Base-by-base conservation (phyloP, 805 yeast species). In the Wickerhamiella musiphila region DNA sequence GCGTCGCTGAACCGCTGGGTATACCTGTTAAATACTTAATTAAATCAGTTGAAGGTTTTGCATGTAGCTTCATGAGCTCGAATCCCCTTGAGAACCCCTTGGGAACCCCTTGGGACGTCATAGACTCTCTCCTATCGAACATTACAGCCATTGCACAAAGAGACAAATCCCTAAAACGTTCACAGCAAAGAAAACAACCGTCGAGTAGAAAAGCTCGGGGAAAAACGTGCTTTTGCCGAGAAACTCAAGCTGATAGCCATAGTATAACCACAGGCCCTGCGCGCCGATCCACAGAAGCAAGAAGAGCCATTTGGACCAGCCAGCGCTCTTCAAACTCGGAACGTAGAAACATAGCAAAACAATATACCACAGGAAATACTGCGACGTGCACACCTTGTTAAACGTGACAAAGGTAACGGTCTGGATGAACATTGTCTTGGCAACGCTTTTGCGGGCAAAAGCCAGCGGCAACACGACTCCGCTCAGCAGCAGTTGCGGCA, bases 301-400 rank as follows among this genome's bases (percentile, higher is more conserved):
- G 0, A 53, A 10, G 0, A 61, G 2, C 1, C 28, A 29, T 29
- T 50, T 49, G 4, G 45, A 33, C 0, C 34, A 38, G 0, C 50
- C 38, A 1, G 56, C 36, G 1, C 65, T 41, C 2, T 45, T 50
- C 0, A 81, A 60, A 6, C 56, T 48, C 2, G 73, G 59, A 6
- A 82, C 49, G 45, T 60, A 74, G 34, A 78, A 68, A 2, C 98
- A 96, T 26, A 86, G 52, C 41, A 84, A 70, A 10, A 83, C 78
- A 44, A 90, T 56, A 47, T 77, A 90, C 98, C 98, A 90, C 39
- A 86, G 70, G 54, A 90, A 90, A 54, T 90, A 90, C 57, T 90
- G 98, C 1, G 94, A 81, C 0, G 98, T 90, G 46, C 82, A 73
- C 15, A 78, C 90, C 53, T 78, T 78, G 56, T 78, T 78, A 54